Evolutionary conservation across 768 basidiomycete genomes (phyloP).

Genomic region (Tricholoma matsutake): DNA sequence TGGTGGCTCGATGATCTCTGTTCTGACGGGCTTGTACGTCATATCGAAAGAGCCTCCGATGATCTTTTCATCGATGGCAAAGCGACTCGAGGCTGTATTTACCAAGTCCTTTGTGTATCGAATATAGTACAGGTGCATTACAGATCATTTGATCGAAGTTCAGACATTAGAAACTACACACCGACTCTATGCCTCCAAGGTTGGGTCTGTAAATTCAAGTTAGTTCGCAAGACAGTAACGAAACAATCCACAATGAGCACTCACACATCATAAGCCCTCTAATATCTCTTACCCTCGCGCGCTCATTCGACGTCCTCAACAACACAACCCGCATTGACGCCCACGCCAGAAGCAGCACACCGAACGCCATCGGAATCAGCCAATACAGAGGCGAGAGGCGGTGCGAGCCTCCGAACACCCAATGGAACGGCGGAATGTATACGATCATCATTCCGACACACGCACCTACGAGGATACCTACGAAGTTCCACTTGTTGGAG

Average conservation of each 20-base stretch:
- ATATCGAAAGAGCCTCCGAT: conserved; percentile 58
- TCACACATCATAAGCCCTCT: conserved; percentile 70
- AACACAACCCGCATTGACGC: conserved; percentile 56
- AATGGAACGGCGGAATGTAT: conserved; percentile 66
- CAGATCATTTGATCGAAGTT: neutral
- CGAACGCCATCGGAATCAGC: conserved; percentile 64
- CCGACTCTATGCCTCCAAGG: neutral
- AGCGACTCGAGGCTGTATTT: conserved; percentile 52
- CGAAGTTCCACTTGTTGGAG: conserved; percentile 62
- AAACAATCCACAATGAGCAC: conserved; percentile 23
- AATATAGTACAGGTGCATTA: conserved; percentile 11
- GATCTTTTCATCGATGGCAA: conserved; percentile 47
- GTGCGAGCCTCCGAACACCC: conserved; percentile 62
- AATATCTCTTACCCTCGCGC: conserved; percentile 59
- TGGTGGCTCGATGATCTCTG: conserved; percentile 42
- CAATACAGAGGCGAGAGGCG: conserved; percentile 62
- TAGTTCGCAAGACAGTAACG: neutral
- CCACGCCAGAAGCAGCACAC: conserved; percentile 53
- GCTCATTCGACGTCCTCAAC: conserved; percentile 52
- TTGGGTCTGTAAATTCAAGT: neutral
- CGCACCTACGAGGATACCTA: conserved; percentile 58
- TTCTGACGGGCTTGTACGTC: conserved; percentile 52
- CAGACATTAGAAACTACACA: neutral
- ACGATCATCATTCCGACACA: conserved; percentile 65
- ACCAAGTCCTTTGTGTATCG: conserved; percentile 45